Conservation (phyloP, 192 early-diverging fungal species). For the Coemansia sp. region DNA sequence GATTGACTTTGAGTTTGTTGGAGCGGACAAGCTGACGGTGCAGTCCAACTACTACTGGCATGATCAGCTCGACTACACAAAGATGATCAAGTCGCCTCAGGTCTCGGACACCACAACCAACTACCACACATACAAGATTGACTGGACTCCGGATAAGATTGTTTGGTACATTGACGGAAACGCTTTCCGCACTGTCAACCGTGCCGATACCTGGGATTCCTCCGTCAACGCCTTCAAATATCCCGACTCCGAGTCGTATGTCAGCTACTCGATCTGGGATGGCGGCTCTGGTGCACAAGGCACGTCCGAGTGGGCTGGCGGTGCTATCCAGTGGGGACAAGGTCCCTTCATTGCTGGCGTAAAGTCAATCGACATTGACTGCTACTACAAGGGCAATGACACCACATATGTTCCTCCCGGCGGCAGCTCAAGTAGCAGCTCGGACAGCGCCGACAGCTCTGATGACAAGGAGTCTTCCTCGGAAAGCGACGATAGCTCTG, state of each 20-base stretch:
- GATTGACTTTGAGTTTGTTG: slow-evolving; percentile 66
- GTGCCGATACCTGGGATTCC: slow-evolving; percentile 47
- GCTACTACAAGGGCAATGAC: slow-evolving; percentile 57
- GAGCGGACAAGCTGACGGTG: slow-evolving; percentile 52
- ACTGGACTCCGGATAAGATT: slow-evolving; percentile 59
- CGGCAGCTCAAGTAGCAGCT: slow-evolving; percentile 13
- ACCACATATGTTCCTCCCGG: slow-evolving; percentile 48
- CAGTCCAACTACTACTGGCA: slow-evolving; percentile 64
- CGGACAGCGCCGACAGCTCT: slow-evolving; percentile 9
- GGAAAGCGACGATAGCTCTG: neutral
- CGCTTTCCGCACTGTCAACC: slow-evolving; percentile 51
- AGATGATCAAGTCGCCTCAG: slow-evolving; percentile 41
- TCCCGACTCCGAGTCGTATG: slow-evolving; percentile 49
- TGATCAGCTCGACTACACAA: slow-evolving; percentile 56
- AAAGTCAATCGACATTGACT: slow-evolving; percentile 57
- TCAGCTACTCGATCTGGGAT: slow-evolving; percentile 66
- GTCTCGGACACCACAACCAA: slow-evolving; percentile 49
- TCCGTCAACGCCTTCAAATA: slow-evolving; percentile 47
- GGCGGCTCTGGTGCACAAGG: slow-evolving; percentile 56
- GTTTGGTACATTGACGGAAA: slow-evolving; percentile 55
- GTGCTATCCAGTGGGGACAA: slow-evolving; percentile 59
- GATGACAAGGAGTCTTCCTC: slow-evolving; percentile 13
- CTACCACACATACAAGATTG: slow-evolving; percentile 59
- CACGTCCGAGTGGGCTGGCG: slow-evolving; percentile 61
- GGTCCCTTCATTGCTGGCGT: slow-evolving; percentile 52